Evolutionary conservation across 202 grass and related monocot genomes (phyloP), one percentile per base, ranked within the genome.

Genomic region (Setaria italica): DNA sequence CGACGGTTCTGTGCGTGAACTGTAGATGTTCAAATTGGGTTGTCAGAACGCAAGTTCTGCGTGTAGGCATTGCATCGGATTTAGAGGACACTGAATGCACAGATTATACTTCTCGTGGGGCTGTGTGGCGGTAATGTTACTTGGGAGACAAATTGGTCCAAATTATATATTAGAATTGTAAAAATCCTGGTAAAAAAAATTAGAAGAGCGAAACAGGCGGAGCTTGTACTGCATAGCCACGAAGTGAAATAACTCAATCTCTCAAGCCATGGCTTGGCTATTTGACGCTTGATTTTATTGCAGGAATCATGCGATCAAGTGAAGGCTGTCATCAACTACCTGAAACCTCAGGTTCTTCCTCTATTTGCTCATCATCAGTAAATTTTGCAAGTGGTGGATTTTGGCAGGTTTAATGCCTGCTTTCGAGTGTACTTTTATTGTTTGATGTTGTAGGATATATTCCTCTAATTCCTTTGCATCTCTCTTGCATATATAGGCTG

Each of bases 261-360:
- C 25, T 25, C 56, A 62, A 50, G 12, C 49, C 21, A 33, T 63
- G 7, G 17, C 35, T 37, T 83, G 42, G 9, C 33, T 80, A 39
- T 80, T 64, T 64, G 21, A 13, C 20, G 11, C 43, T 83, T 68
- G 16, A 70, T 73, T 73, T 66, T 41, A 47, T 90, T 85, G 45
- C 42, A 99, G 96, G 93, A 99, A 62, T 98, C 95, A 25, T 98
- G 91, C 47, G 90, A 88, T 41, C 87, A 98, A 88, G 95, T 98
- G 50, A 87, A 93, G 80, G 91, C 90, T 0, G 81, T 98, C 79
- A 95, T 98, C 89, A 67, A 72, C 77, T 93, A 86, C 84, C 84
- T 98, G 87, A 93, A 95, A 90, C 95, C 95, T 70, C 91, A 98
- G 92, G 95, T 98, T 80, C 74, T 87, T 92, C 68, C 86, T 88